These are phyloP conservation scores for Geotrichum ghanense DNA, from an alignment of 805 yeast species.

Conservation along the genomic window DNA sequence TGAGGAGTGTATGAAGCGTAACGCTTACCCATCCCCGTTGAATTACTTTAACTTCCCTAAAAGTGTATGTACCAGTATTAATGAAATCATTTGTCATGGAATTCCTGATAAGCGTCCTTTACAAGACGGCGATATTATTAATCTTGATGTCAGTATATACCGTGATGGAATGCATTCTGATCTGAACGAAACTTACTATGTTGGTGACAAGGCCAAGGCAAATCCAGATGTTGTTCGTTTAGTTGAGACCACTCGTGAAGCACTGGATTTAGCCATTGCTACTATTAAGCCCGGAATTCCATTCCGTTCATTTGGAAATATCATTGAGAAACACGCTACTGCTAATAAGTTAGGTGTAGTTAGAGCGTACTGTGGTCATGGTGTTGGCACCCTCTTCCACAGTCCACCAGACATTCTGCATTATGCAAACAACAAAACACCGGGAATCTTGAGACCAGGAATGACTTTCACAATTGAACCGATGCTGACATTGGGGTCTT, in stretches of 20 bases:
- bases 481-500: constrained; percentile 81
- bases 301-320: constrained; percentile 75
- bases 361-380: constrained; percentile 88
- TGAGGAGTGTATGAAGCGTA: constrained; percentile 75
- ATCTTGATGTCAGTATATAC: constrained; percentile 77
- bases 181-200: constrained; percentile 91
- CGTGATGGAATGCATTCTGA: constrained; percentile 89
- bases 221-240: constrained; percentile 75
- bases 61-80: constrained; percentile 83
- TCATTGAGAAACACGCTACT: constrained; percentile 78
- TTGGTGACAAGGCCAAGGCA: constrained; percentile 74
- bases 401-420: constrained; percentile 89
- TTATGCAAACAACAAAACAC: constrained; percentile 78
- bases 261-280: constrained; percentile 72
- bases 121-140: constrained; percentile 89
- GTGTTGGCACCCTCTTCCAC: constrained; percentile 79
- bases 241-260: constrained; percentile 86
- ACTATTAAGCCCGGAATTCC: constrained; percentile 85
- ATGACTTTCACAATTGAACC: constrained; percentile 97
- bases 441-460: constrained; percentile 92
- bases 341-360: constrained; percentile 76
- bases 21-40: constrained; percentile 88
- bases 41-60: constrained; percentile 92
- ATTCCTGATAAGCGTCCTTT: constrained; percentile 84
- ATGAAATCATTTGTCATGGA: constrained; percentile 95